Evolutionary conservation across 2,329 filamentous ascomycete species (phyloP), one percentile per base, ranked within the genome.

Genomic region (Colletotrichum orchidophilum): DNA sequence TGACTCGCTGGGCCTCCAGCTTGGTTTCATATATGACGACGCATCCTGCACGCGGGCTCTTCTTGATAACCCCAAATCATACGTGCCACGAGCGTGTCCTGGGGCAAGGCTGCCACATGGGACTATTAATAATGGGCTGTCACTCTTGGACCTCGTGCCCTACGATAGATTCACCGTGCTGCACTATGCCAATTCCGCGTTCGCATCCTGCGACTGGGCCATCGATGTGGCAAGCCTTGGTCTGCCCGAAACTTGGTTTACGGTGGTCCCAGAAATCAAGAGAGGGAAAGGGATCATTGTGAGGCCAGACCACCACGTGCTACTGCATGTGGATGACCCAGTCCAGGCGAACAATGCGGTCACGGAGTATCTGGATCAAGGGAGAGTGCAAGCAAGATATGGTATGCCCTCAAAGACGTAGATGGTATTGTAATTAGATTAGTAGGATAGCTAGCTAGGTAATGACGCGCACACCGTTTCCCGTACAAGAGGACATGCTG

Each of bases 81-180:
- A 70, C 35, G 39, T 57, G 13, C 67, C 67, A 7, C 55, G 24
- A 42, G 63, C 57, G 6, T 66, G 67, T 46, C 63, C 67, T 15
- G 67, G 67, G 15, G 55, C 57, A 21, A 55, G 67, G 50, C 29
- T 70, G 67, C 63, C 67, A 31, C 67, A 70, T n/a, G 63, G 57
- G 4, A 61, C 3, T 8, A 62, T 39, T 21, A 46, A 13, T 13
- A 49, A 39, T 18, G 50, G 50, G 26, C 15, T 11, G 24, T 67
- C 67, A 1, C 29, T 70, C 4, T 42, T 70, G 5, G 67, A 70
- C n/a, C 57, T 67, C 18, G 35, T 70, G 27, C 55, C 67, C 18
- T 70, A 70, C 50, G 39, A 70, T 50, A 35, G 63, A 42, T 70
- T 70, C n/a, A 70, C 49, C 39, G 49, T 70, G 11, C 50, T 70